Evolutionary conservation across 768 basidiomycete species (phyloP), one percentile per base, ranked within the genome.

Genomic region (Tephrocybe sp.): DNA sequence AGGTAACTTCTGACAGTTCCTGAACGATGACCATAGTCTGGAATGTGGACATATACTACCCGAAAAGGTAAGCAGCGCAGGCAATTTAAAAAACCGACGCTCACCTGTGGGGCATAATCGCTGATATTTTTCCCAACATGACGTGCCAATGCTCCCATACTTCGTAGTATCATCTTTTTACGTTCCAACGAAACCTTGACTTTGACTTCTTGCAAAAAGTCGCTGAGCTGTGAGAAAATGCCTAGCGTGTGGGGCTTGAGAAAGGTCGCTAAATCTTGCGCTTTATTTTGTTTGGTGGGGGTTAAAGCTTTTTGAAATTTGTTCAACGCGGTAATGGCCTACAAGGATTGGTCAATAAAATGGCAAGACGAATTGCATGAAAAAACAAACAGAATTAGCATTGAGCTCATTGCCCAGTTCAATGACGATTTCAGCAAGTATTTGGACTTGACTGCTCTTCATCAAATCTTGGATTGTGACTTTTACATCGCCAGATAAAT

Each of bases 11-110:
- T 0, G 89, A 80, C 6, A 99, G 74, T 52, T 87, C 86, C 0
- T 79, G 77, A 10, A 91, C 75, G 27, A 73, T 66, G n/a, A 97
- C 76, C 70, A 87, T 89, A 5, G 89, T 92, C 69, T 98, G 95
- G 31, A 99, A 78, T 15, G 88, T 93, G 0, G 95, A 93, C 89
- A 98, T 93, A 57, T 97, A 86, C 95, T 99, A 57, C 48, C 37
- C 44, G 37, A 33, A 4, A 3, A 47, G 15, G 15, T 44, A 9
- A 56, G 57, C 1, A 57, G 50, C 23, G 52, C 37, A 29, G 21
- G 7, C 36, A 29, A 12, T 12, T 30, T 16, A 24, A 37, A 46
- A 25, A 27, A 30, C 19, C 22, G 18, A 42, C 19, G 64, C 72
- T 47, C 57, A 93, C 95, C 82, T 97, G 95, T 16, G 93, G 91